Base-by-base conservation (phyloP, 2,329 filamentous ascomycete genomes). In the Pleurostoma richardsiae region DNA sequence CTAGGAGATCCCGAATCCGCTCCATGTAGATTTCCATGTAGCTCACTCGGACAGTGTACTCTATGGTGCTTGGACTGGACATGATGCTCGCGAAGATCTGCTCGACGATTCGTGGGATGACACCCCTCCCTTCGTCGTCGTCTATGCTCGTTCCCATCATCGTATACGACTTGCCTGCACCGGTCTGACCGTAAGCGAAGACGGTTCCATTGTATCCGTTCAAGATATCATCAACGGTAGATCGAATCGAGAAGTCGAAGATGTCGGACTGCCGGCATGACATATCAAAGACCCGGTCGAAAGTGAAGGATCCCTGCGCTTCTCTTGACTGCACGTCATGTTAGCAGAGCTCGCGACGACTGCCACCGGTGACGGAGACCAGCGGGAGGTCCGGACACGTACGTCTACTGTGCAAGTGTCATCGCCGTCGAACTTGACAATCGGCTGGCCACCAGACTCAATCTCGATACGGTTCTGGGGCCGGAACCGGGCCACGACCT, bases 11-110 rank as follows among this genome's bases (percentile, higher is more conserved):
- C 60, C 92, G 83, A 66, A 99, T 97, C 57, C 88, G 84, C 73
- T 99, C 94, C 94, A 97, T 99, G 75, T 99, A 99, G 54, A 99
- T 97, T 70, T 99, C 94, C 91, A 99, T 96, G 70, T 97, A 97
- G 68, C 90, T 96, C 62, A 97, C 92, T 47, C 91, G 84, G 45
- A 99, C 92, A n/a, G 91, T 97, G 69, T 97, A 97, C 70, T 97
- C 94, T 65, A 97, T 96, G 56, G 89, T 95, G 59, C 85, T 85
- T 40, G 92, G 89, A 58, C 90, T 96, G 27, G 88, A 83, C 70
- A 96, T 78, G 66, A 97, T 97, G 70, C 88, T 95, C 58, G 88
- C 85, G 66, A 97, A 97, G 64, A 97, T 96, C 72, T 97, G 92
- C 70, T 97, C 90, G 56, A 96, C 86, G 57, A 97, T 97, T 60